Conservation (phyloP, 2,329 filamentous ascomycete genomes). For the Fusarium sp. region DNA sequence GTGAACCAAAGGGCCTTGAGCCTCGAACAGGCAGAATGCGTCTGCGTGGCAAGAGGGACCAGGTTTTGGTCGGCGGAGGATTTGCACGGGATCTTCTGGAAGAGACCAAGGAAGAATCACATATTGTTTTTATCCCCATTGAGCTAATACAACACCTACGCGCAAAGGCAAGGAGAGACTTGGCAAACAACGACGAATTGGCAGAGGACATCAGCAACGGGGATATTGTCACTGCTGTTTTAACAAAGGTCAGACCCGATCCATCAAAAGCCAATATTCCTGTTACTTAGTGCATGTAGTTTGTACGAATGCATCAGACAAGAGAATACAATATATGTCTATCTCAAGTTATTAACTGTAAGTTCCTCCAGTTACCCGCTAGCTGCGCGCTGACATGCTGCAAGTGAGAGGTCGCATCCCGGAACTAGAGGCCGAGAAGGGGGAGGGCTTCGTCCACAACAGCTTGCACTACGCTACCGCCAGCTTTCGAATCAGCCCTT, state of each 20-base stretch:
- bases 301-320: neutral
- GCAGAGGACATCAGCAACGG: conserved; percentile 2
- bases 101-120: neutral
- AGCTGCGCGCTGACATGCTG: neutral
- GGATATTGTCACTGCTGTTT: conserved; percentile 7
- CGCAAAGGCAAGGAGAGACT: neutral
- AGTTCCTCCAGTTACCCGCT: neutral
- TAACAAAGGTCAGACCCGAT: neutral
- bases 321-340: neutral
- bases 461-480: neutral
- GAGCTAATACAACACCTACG: neutral
- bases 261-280: no score
- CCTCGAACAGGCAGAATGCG: conserved; percentile 2
- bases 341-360: conserved; percentile 8
- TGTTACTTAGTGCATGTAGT: rapidly evolving
- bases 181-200: neutral
- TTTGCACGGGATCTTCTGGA: neutral
- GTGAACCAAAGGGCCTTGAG: rapidly evolving
- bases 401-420: conserved; percentile 13
- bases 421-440: neutral
- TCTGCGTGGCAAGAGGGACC: neutral
- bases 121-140: neutral
- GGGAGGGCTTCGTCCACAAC: neutral
- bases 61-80: neutral
- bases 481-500: neutral